Conservation (phyloP, 2,329 filamentous ascomycete species). For the Bretziella fagacearum region DNA sequence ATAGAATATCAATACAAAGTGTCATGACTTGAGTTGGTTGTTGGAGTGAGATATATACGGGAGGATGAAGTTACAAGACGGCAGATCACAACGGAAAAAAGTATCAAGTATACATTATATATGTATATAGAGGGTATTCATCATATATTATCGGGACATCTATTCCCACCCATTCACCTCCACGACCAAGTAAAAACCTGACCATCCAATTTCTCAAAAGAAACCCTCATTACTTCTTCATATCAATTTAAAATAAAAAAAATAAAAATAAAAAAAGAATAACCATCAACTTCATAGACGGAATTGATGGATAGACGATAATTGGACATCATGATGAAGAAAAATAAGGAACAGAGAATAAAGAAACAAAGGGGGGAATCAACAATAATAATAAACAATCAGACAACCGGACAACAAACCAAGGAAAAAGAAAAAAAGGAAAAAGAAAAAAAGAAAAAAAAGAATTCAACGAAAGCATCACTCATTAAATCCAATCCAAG, state of each 20-base stretch:
- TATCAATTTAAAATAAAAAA: constrained; percentile 6
- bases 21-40: constrained; percentile 2
- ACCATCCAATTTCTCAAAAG: constrained; percentile 11
- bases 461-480: background rate
- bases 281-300: background rate
- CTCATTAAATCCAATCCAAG: background rate
- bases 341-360: constrained; percentile 12
- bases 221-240: background rate
- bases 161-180: constrained; percentile 1
- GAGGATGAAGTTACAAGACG: background rate
- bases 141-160: constrained; percentile 8
- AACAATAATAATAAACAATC: constrained; percentile 26
- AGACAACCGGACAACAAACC: background rate
- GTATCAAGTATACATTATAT: too few species aligned
- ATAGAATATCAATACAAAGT: constrained; percentile 10
- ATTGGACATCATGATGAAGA: background rate
- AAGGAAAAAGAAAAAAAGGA: background rate
- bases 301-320: too few species aligned
- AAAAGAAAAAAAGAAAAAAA: background rate
- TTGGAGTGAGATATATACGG: background rate
- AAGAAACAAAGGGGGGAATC: constrained; percentile 20
- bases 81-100: too few species aligned
- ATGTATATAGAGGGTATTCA: too few species aligned
- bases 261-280: background rate
- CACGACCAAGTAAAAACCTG: constrained; percentile 5